These are phyloP conservation scores for Fusarium zealandicum DNA, from an alignment of 2,329 filamentous ascomycete genomes.

Conservation along the genomic window DNA sequence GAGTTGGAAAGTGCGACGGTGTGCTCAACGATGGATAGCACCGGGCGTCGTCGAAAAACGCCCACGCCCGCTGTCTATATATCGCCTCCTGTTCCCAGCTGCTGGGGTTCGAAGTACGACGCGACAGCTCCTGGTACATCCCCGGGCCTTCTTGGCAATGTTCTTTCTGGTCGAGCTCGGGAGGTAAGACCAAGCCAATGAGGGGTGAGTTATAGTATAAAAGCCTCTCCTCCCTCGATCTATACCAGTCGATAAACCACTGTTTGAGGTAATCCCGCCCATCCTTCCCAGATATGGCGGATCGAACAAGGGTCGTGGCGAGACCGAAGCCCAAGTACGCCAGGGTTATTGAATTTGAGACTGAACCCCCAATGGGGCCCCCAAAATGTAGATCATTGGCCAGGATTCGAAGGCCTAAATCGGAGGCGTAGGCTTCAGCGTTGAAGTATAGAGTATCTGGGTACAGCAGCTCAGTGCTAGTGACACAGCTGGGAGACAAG, in stretches of 20 bases:
- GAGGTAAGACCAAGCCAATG: not conserved
- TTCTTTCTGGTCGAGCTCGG: too few relatives aligned
- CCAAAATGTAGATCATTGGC: too few relatives aligned
- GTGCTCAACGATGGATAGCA: not conserved
- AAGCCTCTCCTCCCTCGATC: not conserved
- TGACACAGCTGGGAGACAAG: too few relatives aligned
- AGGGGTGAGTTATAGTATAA: too few relatives aligned
- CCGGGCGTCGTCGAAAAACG: conserved; percentile 11
- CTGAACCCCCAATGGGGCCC: too few relatives aligned
- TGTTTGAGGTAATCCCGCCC: not conserved
- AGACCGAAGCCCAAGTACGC: not conserved
- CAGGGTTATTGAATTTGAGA: not conserved
- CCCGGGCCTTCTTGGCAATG: not conserved
- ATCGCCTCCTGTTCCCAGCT: not conserved
- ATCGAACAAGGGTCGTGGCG: not conserved
- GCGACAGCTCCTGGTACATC: not conserved
- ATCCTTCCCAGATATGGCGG: not conserved
- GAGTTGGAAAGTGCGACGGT: conserved; percentile 3
- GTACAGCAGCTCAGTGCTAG: conserved; percentile 1
- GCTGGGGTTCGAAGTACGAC: not conserved
- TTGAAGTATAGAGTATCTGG: conserved; percentile 16
- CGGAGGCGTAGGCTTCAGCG: not conserved
- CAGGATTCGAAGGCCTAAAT: not conserved
- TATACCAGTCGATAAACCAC: not conserved
- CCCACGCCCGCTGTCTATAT: conserved; percentile 25